Conservation (phyloP, 1,139 yeast species). For the Casaregolazyma suthepensis region DNA sequence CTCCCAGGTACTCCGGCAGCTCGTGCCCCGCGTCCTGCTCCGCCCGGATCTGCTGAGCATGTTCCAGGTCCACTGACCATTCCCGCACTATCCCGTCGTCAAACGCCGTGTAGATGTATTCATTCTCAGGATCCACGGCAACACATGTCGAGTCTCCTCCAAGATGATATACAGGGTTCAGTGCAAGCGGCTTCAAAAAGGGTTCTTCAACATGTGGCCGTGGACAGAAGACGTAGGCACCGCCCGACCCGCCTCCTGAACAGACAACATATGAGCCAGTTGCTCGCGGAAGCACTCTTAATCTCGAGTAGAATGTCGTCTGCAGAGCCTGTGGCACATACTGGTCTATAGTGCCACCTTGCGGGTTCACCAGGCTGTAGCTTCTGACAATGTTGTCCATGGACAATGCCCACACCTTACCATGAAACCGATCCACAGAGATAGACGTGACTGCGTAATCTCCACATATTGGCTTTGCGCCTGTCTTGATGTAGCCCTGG, state of each 20-base stretch:
- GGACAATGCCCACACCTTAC: constrained; percentile 21
- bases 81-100: constrained; percentile 1
- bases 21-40: too few species aligned
- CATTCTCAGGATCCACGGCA: not conserved
- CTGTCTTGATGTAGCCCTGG: not conserved
- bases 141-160: not conserved
- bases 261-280: not conserved
- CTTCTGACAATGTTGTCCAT: constrained; percentile 19
- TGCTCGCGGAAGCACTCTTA: not conserved
- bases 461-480: not conserved
- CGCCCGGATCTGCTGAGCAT: not conserved
- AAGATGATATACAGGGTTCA: not conserved
- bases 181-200: not conserved
- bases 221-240: not conserved
- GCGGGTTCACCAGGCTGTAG: constrained; percentile 11
- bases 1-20: too few species aligned
- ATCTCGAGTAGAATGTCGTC: not conserved
- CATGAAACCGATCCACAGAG: constrained; percentile 17
- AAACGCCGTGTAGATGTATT: not conserved
- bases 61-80: not conserved
- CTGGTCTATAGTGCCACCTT: constrained; percentile 14
- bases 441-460: constrained; percentile 19
- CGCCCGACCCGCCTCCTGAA: not conserved
- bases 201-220: not conserved
- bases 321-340: constrained; percentile 5